phyloP scores from a whole-genome alignment of 2,329 filamentous ascomycete genomes.

The Penicillium sp. region DNA sequence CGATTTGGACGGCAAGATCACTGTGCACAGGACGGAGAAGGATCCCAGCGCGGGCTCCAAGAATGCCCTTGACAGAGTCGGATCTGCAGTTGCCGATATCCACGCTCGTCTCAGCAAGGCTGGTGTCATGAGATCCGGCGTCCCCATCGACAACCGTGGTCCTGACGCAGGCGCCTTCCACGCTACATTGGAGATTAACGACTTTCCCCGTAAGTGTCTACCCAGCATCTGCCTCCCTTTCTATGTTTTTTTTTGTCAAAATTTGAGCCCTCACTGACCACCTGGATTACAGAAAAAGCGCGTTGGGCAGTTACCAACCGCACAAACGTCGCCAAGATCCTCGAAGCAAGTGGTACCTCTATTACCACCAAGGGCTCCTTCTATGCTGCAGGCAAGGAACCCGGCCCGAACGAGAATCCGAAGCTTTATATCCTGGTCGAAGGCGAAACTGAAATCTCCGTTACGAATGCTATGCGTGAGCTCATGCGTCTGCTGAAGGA shows the following conservation, averaged over 20 bases:
- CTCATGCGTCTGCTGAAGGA: constrained; percentile 86
- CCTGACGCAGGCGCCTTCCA: constrained; percentile 97
- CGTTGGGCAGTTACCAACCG: constrained; percentile 98
- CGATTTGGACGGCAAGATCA: constrained; percentile 70
- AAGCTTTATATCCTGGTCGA: constrained; percentile 98
- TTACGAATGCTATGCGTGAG: constrained; percentile 88
- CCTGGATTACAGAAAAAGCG: constrained; percentile 70
- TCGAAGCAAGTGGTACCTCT: constrained; percentile 90
- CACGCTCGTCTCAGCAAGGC: constrained; percentile 87
- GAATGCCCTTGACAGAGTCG: constrained; percentile 81
- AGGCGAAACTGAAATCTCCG: constrained; percentile 91
- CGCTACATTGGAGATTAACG: constrained; percentile 97
- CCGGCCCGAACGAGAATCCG: constrained; percentile 73
- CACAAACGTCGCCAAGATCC: constrained; percentile 97
- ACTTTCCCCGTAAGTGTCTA: constrained; percentile 74
- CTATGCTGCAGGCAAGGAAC: constrained; percentile 81
- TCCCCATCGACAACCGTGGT: constrained; percentile 97
- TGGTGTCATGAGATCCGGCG: constrained; percentile 85
- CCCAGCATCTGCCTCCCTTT: not conserved
- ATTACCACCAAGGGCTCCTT: constrained; percentile 97
- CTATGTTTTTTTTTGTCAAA: not conserved
- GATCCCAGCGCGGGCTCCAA: constrained; percentile 54
- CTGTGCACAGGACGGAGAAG: constrained; percentile 71
- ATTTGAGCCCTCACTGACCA: constrained; percentile 11
- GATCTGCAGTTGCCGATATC: constrained; percentile 88